These are phyloP conservation scores for Tetrahymena thermophila DNA, from an alignment of 73 alveolate species.

Conservation along the genomic window DNA sequence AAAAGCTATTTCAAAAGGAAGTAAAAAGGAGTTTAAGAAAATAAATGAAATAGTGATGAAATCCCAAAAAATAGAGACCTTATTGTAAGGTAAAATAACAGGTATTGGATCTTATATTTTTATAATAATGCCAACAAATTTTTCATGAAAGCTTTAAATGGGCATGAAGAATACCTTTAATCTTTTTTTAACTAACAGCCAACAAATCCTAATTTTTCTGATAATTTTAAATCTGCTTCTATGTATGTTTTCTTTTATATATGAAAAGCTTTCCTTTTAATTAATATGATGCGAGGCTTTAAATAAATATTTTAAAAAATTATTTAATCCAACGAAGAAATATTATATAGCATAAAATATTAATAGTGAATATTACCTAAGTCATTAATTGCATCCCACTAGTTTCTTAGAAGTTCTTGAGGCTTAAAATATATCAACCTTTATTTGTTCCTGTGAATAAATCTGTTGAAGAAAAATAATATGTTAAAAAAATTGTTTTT, in stretches of 20 bases:
- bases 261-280: background rate
- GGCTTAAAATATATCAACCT: background rate
- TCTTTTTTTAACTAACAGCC: background rate
- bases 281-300: background rate
- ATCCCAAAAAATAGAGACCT: background rate
- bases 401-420: background rate
- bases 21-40: background rate
- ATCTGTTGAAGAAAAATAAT: background rate
- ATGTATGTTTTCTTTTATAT: background rate
- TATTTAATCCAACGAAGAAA: background rate
- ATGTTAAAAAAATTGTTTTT: background rate
- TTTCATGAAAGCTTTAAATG: background rate
- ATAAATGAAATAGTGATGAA: background rate
- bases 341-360: background rate
- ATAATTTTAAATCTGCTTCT: background rate
- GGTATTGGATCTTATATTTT: background rate
- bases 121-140: background rate
- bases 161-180: background rate
- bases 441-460: background rate
- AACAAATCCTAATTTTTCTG: background rate
- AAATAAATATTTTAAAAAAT: background rate
- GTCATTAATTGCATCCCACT: background rate
- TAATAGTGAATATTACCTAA: background rate
- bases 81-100: background rate
- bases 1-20: background rate